phyloP scores from a whole-genome alignment of 305 asterid species.

The Solanum hybrid region DNA sequence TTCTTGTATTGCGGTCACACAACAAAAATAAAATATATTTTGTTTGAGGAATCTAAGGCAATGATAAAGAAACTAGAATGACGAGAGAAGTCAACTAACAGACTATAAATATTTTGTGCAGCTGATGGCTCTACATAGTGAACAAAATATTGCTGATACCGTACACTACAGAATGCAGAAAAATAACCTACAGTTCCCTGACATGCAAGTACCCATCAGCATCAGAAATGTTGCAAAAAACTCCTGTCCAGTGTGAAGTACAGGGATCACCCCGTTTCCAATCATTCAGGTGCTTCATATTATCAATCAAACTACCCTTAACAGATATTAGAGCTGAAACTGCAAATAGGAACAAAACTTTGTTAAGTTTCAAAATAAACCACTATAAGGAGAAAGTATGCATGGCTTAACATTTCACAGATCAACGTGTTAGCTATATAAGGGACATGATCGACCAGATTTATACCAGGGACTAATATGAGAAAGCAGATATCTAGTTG shows the following conservation, averaged over 20 bases:
- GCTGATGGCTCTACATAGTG: neutral
- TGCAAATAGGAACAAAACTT: constrained; percentile 7
- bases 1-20: neutral
- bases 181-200: constrained; percentile 29
- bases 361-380: neutral
- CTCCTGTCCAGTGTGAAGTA: constrained; percentile 38
- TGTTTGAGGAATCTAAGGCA: neutral
- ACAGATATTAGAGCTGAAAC: constrained; percentile 32
- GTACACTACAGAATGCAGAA: neutral
- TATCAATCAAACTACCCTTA: constrained; percentile 21
- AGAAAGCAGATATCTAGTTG: neutral
- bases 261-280: constrained; percentile 43
- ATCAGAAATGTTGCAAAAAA: constrained; percentile 18
- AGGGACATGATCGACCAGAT: neutral
- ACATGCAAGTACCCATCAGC: constrained; percentile 31
- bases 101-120: neutral
- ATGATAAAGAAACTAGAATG: neutral
- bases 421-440: neutral
- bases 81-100: neutral
- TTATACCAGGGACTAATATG: neutral
- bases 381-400: neutral
- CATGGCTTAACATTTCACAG: neutral
- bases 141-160: neutral
- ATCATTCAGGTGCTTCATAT: constrained; percentile 15
- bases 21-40: neutral